Evolutionary conservation across 805 yeast species (phyloP), one percentile per base, ranked within the genome.

Genomic region (Zygosaccharomyces kombuchaensis): DNA sequence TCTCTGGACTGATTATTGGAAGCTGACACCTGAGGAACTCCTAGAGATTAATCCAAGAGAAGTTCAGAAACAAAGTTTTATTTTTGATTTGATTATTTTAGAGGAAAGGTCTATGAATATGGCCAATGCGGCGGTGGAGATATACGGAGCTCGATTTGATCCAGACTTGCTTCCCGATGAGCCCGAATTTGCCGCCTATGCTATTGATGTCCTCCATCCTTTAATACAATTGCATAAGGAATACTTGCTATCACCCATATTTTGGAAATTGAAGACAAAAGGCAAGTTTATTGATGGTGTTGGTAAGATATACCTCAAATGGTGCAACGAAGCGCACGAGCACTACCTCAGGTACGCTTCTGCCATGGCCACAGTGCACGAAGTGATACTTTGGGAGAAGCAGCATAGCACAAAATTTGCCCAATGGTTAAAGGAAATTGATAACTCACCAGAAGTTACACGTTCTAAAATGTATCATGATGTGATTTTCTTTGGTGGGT

Each of bases 1-100:
- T 1, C 80, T 80, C 47, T 82, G 88, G 88, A 77, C 80, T 0
- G 72, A 77, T 8, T 82, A 80, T 55, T 82, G 87, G 88, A 73
- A 77, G 40, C 53, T 82, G 10, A 70, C 82, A 0, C 71, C 73
- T 2, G 79, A 76, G 19, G 83, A 80, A 39, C 58, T 81, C 22
- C 61, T 70, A 16, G 74, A 69, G n/a, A 66, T 78, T 6, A 80
- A 74, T 43, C 73, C 74, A 9, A 62, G 65, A 9, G 77, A 79
- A 44, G 70, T 80, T n/a, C 79, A 78, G 55, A 72, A 80, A 30
- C 96, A 87, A 60, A 82, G 87, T 45, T 80, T 82, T 46, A 75
- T 86, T 3, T 88, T 84, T 64, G 96, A 87, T 59, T 67, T 87
- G 39, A 77, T 87, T 23, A 72, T 80, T 45, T 76, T 80, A 38